phyloP scores from a whole-genome alignment of 495 filamentous ascomycete species.

The Penicillium mononematosum region DNA sequence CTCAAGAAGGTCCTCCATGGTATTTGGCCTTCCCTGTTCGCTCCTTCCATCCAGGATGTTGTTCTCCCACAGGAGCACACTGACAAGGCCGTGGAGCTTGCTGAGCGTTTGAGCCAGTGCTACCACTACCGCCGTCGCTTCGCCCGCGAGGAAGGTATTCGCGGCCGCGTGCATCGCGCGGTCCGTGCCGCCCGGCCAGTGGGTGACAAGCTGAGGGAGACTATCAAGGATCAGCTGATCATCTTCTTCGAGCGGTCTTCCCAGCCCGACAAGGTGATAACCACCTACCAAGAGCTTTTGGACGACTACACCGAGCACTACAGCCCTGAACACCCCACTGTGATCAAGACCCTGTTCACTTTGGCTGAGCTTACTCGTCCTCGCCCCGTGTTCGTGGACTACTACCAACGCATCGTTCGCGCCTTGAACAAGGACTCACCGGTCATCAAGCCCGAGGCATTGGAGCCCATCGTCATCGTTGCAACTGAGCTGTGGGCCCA shows the following conservation, averaged over 20 bases:
- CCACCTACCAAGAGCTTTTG: conserved; percentile 32
- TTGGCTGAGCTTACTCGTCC: conserved; percentile 39
- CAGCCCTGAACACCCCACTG: conserved; percentile 30
- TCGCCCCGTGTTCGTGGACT: conserved; percentile 35
- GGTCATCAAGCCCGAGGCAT: conserved; percentile 32
- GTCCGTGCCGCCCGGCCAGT: conserved; percentile 27
- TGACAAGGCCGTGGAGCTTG: conserved; percentile 30
- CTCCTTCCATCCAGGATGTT: conserved; percentile 35
- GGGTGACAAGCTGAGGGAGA: conserved; percentile 33
- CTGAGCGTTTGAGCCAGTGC: conserved; percentile 33
- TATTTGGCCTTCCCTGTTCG: conserved; percentile 37
- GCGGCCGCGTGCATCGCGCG: conserved; percentile 37
- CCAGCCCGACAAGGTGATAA: conserved; percentile 36
- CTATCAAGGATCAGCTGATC: conserved; percentile 28
- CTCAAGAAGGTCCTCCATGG: conserved; percentile 36
- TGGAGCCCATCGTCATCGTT: conserved; percentile 39
- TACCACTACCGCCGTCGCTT: conserved; percentile 38
- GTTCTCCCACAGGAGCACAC: conserved; percentile 28
- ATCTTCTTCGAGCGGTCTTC: conserved; percentile 34
- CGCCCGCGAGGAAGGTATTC: conserved; percentile 36
- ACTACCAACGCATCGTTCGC: conserved; percentile 38
- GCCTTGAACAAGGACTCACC: conserved; percentile 37
- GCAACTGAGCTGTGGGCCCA: conserved; percentile 38
- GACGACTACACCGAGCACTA: conserved; percentile 34
- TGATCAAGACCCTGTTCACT: conserved; percentile 37